Evolutionary conservation across 1,284 basidiomycete species (phyloP).

Genomic region (Austroboletus novae-zelandiae): DNA sequence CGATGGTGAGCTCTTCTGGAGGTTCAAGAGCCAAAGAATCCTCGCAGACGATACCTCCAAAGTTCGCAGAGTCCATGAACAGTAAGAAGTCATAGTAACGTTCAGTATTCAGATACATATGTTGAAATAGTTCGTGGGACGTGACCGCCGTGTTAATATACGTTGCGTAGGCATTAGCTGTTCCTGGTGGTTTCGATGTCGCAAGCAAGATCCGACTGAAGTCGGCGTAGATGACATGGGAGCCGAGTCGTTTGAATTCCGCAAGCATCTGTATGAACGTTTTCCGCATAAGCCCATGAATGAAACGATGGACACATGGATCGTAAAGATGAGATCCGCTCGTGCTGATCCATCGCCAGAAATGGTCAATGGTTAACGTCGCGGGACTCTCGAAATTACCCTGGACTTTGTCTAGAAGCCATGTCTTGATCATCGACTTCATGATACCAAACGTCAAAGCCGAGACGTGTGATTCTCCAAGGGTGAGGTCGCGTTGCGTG

Average conservation of each 20-base stretch:
- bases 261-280: conserved; percentile 96
- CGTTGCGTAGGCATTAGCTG: conserved; percentile 92
- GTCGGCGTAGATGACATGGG: conserved; percentile 93
- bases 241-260: conserved; percentile 95
- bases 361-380: conserved; percentile 79
- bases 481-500: conserved; percentile 71
- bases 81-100: conserved; percentile 94
- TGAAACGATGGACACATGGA: conserved; percentile 89
- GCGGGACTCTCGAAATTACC: conserved; percentile 62
- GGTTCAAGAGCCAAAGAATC: conserved; percentile 67
- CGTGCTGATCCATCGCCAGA: conserved; percentile 97
- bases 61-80: conserved; percentile 96
- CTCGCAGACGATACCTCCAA: conserved; percentile 87
- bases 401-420: conserved; percentile 88
- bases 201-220: conserved; percentile 89
- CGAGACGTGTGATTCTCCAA: conserved; percentile 94
- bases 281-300: conserved; percentile 97
- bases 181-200: conserved; percentile 94
- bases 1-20: conserved; percentile 67
- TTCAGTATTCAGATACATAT: conserved; percentile 84
- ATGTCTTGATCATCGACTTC: conserved; percentile 86
- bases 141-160: conserved; percentile 94
- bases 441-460: conserved; percentile 85
- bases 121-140: conserved; percentile 94
- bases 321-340: conserved; percentile 88